A percentile compares a stretch with the other conserved stretches of the same genome.
Conservation (phyloP, 2,329 filamentous ascomycete genomes). For the Curvularia eragrostidis region DNA sequence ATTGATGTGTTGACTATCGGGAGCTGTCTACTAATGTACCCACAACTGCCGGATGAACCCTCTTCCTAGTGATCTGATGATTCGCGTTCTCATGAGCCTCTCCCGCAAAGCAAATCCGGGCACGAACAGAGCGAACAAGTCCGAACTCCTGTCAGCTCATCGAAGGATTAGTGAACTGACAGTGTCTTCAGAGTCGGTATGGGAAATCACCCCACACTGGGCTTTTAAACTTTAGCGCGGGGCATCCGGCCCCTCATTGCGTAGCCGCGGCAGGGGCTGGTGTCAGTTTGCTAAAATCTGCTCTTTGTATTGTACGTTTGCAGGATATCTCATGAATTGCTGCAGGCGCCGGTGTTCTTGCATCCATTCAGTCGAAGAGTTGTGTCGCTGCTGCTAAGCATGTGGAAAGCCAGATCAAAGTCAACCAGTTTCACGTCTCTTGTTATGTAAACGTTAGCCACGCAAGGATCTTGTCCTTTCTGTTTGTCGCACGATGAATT, state of each 20-base stretch:
- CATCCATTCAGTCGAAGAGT: neutral
- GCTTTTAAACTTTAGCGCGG: conserved; percentile 27
- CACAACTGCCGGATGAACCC: conserved; percentile 18
- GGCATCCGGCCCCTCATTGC: conserved; percentile 25
- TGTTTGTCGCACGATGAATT: neutral
- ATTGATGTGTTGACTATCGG: neutral
- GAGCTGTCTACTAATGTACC: neutral
- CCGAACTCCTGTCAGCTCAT: neutral
- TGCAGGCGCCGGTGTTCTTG: neutral
- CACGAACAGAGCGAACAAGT: neutral
- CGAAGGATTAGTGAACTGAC: neutral
- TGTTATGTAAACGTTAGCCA: neutral
- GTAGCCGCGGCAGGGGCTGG: conserved; percentile 5
- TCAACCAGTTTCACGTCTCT: neutral
- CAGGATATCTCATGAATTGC: neutral
- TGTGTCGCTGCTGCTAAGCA: neutral
- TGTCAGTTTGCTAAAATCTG: conserved; percentile 1
- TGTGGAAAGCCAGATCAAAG: neutral
- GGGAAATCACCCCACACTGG: conserved; percentile 26
- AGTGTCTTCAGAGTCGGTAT: neutral
- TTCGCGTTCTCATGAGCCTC: neutral
- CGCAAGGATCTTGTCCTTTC: neutral
- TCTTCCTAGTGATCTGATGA: conserved; percentile 13
- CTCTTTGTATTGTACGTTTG: neutral
- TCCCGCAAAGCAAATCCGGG: neutral